phyloP scores from a whole-genome alignment of 2,329 filamentous ascomycete genomes.

The Cryphonectria carpinicola region DNA sequence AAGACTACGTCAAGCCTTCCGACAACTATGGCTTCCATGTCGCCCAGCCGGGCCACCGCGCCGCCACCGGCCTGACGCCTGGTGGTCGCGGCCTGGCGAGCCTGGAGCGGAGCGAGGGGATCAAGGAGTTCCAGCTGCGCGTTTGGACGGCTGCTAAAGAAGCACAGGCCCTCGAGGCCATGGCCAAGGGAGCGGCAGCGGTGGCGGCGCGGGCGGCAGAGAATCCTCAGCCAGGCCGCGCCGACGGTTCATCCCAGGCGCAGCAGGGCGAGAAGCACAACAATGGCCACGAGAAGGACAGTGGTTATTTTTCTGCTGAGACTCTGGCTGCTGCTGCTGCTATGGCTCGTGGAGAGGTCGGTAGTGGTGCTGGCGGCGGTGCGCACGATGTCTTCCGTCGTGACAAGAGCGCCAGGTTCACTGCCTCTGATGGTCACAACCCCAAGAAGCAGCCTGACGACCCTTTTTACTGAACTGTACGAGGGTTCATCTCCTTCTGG shows the following conservation, averaged over 20 bases:
- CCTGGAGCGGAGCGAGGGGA: conserved; percentile 8
- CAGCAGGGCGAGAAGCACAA: conserved; percentile 4
- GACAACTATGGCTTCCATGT: conserved; percentile 9
- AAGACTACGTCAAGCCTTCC: not conserved
- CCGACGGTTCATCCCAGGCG: not conserved
- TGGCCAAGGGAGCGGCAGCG: not conserved
- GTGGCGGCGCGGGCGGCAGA: not conserved
- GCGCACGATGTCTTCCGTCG: not conserved
- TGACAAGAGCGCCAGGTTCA: not conserved
- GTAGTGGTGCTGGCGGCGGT: too few species aligned
- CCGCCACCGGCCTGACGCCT: not conserved
- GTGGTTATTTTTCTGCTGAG: not conserved
- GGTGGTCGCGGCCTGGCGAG: not conserved
- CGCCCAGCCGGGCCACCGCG: not conserved
- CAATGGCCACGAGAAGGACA: not conserved
- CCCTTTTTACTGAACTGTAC: not conserved
- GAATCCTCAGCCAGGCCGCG: not conserved
- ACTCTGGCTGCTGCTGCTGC: not conserved
- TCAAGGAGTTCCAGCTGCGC: conserved; percentile 17
- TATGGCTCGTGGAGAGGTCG: not conserved
- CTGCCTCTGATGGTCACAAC: not conserved
- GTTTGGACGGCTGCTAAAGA: not conserved
- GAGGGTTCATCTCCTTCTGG: too few species aligned
- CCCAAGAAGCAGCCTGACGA: not conserved
- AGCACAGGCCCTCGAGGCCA: not conserved